A percentile compares a stretch with the other conserved stretches of the same genome.
Evolutionary conservation across 164 flowering plant genomes (phyloP).

Genomic region (Stephania yunnanensis): DNA sequence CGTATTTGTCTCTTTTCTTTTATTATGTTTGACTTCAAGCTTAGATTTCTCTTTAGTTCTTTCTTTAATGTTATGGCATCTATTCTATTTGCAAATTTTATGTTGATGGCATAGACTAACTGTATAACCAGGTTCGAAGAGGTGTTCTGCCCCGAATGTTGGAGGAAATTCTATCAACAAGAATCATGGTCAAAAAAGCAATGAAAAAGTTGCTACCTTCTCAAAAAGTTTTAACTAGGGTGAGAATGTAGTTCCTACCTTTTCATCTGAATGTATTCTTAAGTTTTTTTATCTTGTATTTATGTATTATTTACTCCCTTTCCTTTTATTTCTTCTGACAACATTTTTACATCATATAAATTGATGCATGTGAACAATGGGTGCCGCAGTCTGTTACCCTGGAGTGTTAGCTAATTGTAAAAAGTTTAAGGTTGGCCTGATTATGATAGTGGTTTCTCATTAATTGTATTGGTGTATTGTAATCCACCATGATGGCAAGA

Average conservation of each 20-base stretch:
- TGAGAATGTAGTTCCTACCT: conserved; percentile 13
- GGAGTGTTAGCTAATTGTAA: too few species aligned
- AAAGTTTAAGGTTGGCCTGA: neutral
- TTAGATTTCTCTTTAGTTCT: too few species aligned
- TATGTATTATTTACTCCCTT: neutral
- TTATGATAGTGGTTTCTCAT: neutral
- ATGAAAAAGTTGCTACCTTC: conserved; percentile 78
- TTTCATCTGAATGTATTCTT: neutral
- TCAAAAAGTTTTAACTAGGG: conserved; percentile 67
- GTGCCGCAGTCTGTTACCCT: too few species aligned
- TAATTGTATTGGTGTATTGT: neutral
- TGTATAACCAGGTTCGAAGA: conserved; percentile 51
- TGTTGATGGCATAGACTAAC: neutral
- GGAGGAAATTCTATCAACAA: conserved; percentile 89
- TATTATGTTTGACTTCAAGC: too few species aligned
- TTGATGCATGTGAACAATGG: too few species aligned
- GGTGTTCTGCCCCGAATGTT: conserved; percentile 87
- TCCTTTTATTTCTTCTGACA: neutral
- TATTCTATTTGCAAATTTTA: neutral
- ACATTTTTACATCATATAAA: neutral
- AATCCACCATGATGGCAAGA: neutral
- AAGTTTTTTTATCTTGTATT: neutral
- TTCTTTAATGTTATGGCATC: neutral
- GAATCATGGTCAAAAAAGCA: conserved; percentile 91
- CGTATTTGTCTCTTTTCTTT: neutral